Base-by-base conservation (phyloP, 129 eudicot genomes). In the Chrysanthemum lavandulifolium region DNA sequence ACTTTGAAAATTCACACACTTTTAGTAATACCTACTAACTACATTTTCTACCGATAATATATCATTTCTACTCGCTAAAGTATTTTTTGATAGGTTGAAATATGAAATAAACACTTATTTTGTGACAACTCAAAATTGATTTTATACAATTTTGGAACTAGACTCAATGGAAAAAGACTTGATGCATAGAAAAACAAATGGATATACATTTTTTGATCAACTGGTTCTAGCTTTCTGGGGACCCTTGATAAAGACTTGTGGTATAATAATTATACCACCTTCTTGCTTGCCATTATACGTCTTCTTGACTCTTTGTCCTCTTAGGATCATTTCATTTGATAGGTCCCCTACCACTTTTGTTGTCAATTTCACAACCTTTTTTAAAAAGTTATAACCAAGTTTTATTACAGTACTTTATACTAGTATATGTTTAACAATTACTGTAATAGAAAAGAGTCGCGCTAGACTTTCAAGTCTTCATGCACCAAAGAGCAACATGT, bases 251-350 rank as follows among this genome's bases (percentile, higher is more conserved):
- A 62, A 61, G 70, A 75, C 72, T 16, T 13, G n/a, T 47, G 12
- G 45, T 7, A 23, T 23, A 2, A 27, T 27, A 27, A 40, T 77
- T 4, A 61, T 21, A 15, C 13, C 43, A 2, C 61, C 57, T 61
- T 19, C 55, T 70, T 70, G 81, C 60, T 69, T 77, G 72, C 29
- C 19, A 77, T 62, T 14, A 70, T 77, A 69, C 66, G 72, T 63
- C n/a, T 21, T 52, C 1, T 14, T 53, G 58, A 52, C 58, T 52
- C 19, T 51, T 69, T 78, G 81, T 78, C 65, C 15, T 62, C 53
- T 62, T 40, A 8, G 47, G 1, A 40, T 70, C 72, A 47, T 5
- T 25, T 61, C 62, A 45, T 69, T 69, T 14, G 25, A 49, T 68
- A 49, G 61, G 74, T 68, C 61, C 76, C 68, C n/a, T n/a, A 48